Evolutionary conservation across 371 early-diverging fungal species (phyloP), one percentile per base, ranked within the genome.

Genomic region (Mucor racemosus): DNA sequence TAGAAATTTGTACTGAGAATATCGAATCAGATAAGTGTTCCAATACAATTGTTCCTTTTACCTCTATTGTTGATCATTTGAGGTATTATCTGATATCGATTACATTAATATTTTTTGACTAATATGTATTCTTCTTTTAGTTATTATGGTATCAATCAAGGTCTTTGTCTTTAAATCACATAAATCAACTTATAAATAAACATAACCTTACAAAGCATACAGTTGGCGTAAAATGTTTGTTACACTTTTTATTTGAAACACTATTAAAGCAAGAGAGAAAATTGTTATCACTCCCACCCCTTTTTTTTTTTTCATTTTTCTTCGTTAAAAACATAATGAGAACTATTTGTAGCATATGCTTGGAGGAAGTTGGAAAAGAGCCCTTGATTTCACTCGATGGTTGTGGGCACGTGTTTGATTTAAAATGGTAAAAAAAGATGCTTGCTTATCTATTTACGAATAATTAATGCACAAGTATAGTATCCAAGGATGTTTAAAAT

Each of bases 11-110:
- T 58, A 58, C 62, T 13, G 26, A 63, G n/a, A 59, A 21, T 21
- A 62, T 72, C 26, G 77, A 77, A 17, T 62, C 66, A 4, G n/a
- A 42, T 13, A n/a, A 34, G 8, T 77, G 77, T 41, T 65, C 66
- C 26, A 69, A 77, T 53, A 69, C 74, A 7, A 64, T 75, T 36
- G 68, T 68, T 36, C 71, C 76, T 14, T 66, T 76, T 39, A 67
- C 76, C 6, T 60, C 55, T 17, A 63, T 68, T 10, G 5, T 48
- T 4, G 72, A 75, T 40, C 75, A 75, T 39, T 60, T 68, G n/a
- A 55, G 34, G 64, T 71, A 65, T 46, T 17, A 13, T 5, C 0
- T 31, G 14, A 10, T 13, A 53, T 1, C 5, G 1, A 0, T 31
- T 14, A 5, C 0, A 5, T 0, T 53, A 53, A 53, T 21, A 3